phyloP scores from a whole-genome alignment of 108 stramenopile species.

The Mediolabrus comicus region DNA sequence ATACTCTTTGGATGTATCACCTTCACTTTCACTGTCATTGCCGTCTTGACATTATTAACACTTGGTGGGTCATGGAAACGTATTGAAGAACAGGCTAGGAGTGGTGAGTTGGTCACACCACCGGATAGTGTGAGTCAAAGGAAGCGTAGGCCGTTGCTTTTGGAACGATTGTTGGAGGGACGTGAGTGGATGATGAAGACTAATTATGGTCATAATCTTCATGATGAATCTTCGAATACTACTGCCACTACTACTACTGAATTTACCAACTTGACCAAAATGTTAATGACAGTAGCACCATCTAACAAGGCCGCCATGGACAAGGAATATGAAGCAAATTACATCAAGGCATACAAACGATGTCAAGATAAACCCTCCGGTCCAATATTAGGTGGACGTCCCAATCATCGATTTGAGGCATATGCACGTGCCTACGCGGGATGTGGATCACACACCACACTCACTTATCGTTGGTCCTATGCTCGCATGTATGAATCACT shows the following conservation, averaged over 20 bases:
- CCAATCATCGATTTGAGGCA: constrained; percentile 80
- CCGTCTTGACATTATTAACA: constrained; percentile 62
- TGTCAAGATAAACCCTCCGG: constrained; percentile 87
- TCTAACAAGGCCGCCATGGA: constrained; percentile 11
- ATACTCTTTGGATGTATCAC: constrained; percentile 74
- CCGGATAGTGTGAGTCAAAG: constrained; percentile 55
- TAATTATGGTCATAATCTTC: constrained; percentile 44
- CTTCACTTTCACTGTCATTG: constrained; percentile 63
- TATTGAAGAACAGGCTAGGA: constrained; percentile 64
- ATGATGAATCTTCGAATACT: not conserved
- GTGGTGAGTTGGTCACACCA: constrained; percentile 48
- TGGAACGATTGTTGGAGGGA: constrained; percentile 71
- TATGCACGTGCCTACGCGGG: constrained; percentile 85
- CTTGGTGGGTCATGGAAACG: constrained; percentile 78
- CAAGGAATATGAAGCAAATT: constrained; percentile 59
- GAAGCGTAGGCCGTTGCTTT: constrained; percentile 57
- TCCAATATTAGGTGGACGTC: constrained; percentile 60
- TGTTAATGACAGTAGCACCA: constrained; percentile 35
- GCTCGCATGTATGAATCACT: constrained; percentile 74
- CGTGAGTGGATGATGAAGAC: constrained; percentile 61
- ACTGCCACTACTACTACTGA: not conserved
- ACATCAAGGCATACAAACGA: constrained; percentile 66
- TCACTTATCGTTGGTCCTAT: constrained; percentile 74
- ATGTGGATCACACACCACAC: constrained; percentile 53
- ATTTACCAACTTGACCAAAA: constrained; percentile 29